A percentile compares a stretch with the other conserved stretches of the same genome.
These are phyloP conservation scores for Gentiana dahurica DNA, from an alignment of 257 asterid genomes.

Conservation along the genomic window DNA sequence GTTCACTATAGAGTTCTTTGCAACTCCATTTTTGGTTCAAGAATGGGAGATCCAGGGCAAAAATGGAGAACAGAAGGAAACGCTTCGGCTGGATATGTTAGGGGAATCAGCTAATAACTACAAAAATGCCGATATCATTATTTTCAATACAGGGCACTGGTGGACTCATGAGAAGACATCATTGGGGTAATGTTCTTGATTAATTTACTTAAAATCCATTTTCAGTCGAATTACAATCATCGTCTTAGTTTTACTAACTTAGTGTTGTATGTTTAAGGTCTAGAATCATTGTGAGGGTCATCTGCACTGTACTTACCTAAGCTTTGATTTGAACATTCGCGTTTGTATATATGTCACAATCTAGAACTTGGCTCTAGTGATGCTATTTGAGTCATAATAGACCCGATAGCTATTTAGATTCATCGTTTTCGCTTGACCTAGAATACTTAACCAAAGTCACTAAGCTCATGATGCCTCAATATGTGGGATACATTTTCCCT, in stretches of 20 bases:
- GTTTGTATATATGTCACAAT: no score
- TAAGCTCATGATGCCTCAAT: no score
- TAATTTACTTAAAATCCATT: background rate
- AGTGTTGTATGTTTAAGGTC: no score
- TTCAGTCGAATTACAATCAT: background rate
- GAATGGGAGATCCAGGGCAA: slow-evolving; percentile 44
- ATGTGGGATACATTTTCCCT: no score
- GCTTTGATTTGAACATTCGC: no score
- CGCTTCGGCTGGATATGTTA: slow-evolving; percentile 54
- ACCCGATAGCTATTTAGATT: no score
- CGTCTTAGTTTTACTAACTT: background rate
- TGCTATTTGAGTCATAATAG: no score
- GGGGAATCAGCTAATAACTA: slow-evolving; percentile 33
- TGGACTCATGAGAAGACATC: slow-evolving; percentile 83
- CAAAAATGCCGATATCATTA: slow-evolving; percentile 50
- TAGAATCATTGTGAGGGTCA: no score
- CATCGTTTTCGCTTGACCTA: no score
- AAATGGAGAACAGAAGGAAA: slow-evolving; percentile 45
- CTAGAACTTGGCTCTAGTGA: no score
- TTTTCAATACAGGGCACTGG: slow-evolving; percentile 82
- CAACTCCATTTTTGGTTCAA: slow-evolving; percentile 66
- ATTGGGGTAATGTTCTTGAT: slow-evolving; percentile 30
- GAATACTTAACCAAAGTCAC: no score
- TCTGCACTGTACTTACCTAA: no score
- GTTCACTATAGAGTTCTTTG: slow-evolving; percentile 52